Evolutionary conservation across 441 rosid species (phyloP).

Genomic region (Euphorbia corollata): DNA sequence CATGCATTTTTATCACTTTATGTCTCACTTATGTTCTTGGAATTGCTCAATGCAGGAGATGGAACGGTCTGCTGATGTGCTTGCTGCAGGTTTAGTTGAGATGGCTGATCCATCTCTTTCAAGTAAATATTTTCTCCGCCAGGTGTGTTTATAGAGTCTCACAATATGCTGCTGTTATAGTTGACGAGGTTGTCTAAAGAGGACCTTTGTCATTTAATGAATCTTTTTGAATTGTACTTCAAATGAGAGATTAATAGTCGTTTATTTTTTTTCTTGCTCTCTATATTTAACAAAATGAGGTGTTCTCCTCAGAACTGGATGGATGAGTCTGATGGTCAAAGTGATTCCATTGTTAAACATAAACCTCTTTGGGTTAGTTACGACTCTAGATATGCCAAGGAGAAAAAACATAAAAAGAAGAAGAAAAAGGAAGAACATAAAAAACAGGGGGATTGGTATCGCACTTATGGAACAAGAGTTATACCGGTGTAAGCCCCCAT

Average conservation of each 20-base stretch:
- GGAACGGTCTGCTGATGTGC: conserved; percentile 94
- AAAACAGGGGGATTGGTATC: conserved; percentile 67
- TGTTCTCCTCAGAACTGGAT: conserved; percentile 57
- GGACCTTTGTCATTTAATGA: not conserved
- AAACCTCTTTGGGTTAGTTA: conserved; percentile 89
- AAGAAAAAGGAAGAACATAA: conserved; percentile 42
- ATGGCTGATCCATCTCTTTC: conserved; percentile 93
- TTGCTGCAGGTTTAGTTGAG: conserved; percentile 96
- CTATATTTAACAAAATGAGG: conserved; percentile 19
- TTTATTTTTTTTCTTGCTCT: conserved; percentile 14
- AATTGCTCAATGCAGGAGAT: conserved; percentile 52
- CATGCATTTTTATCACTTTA: no score
- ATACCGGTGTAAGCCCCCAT: conserved; percentile 71
- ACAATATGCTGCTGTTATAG: conserved; percentile 5
- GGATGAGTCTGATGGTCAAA: conserved; percentile 62
- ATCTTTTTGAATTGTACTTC: not conserved
- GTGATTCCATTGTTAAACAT: conserved; percentile 80
- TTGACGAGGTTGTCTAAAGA: conserved; percentile 3
- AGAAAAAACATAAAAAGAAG: conserved; percentile 27
- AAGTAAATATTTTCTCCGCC: conserved; percentile 75
- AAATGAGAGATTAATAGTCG: no score
- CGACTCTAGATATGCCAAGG: conserved; percentile 40
- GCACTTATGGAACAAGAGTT: conserved; percentile 94
- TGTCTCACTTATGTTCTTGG: no score
- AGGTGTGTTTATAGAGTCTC: conserved; percentile 47